Evolutionary conservation across 495 filamentous ascomycete genomes (phyloP).

Genomic region (Aspergillus kassunensis): DNA sequence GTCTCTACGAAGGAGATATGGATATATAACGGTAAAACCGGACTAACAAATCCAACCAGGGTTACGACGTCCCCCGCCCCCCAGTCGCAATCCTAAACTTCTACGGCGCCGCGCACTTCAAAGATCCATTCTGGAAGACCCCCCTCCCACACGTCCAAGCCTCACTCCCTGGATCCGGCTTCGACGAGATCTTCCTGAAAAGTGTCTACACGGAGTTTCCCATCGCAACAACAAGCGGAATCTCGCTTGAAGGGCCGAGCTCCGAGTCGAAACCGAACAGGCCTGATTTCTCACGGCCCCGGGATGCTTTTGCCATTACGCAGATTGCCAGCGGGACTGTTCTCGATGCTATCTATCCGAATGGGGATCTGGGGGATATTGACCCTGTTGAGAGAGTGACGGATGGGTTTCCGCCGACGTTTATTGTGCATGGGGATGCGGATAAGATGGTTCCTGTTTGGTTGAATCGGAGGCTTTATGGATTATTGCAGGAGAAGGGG

Average conservation of each 20-base stretch:
- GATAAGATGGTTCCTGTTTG: slow-evolving; percentile 29
- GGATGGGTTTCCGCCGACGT: slow-evolving; percentile 28
- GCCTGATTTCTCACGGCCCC: slow-evolving; percentile 26
- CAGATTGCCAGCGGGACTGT: slow-evolving; percentile 33
- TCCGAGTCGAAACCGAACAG: slow-evolving; percentile 18
- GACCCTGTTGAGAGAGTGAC: slow-evolving; percentile 20
- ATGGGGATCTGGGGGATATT: slow-evolving; percentile 14
- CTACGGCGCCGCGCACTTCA: slow-evolving; percentile 35
- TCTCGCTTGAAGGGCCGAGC: slow-evolving; percentile 28
- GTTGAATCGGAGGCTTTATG: slow-evolving; percentile 24
- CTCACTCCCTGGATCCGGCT: slow-evolving; percentile 17
- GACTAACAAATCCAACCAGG: slow-evolving; percentile 15
- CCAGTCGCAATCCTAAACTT: slow-evolving; percentile 31
- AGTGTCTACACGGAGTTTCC: slow-evolving; percentile 27
- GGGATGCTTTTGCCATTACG: slow-evolving; percentile 36
- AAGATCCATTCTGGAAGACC: slow-evolving; percentile 48
- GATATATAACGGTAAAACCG: not conserved
- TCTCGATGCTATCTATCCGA: slow-evolving; percentile 23
- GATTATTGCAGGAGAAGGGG: slow-evolving; percentile 17
- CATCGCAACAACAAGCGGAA: slow-evolving; percentile 26
- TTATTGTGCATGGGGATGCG: slow-evolving; percentile 27
- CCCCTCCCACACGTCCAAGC: slow-evolving; percentile 63
- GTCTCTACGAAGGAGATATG: not conserved
- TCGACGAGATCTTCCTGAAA: slow-evolving; percentile 18
- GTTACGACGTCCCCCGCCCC: slow-evolving; percentile 23